phyloP scores from a whole-genome alignment of 768 basidiomycete genomes.

The Boletales sp. region DNA sequence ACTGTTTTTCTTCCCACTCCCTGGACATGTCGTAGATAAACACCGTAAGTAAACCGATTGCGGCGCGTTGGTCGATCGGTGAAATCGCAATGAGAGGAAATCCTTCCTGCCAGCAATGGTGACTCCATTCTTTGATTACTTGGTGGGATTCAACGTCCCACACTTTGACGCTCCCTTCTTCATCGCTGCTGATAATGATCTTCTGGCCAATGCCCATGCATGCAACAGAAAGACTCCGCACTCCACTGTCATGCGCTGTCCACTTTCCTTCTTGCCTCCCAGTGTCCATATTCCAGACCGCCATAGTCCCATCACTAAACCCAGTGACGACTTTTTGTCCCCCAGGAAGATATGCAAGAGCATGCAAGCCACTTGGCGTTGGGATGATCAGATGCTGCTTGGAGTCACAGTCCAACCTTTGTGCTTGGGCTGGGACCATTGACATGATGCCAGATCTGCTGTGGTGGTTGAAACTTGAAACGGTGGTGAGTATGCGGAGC shows the following conservation, averaged over 20 bases:
- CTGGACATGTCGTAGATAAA: background rate
- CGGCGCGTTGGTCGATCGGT: background rate
- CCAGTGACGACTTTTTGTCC: too few relatives aligned
- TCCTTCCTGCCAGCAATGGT: background rate
- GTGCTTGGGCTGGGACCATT: too few relatives aligned
- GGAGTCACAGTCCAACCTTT: too few relatives aligned
- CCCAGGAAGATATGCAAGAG: too few relatives aligned
- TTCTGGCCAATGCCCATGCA: background rate
- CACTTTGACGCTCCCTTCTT: background rate
- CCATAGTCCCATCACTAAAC: too few relatives aligned
- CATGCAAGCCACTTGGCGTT: too few relatives aligned
- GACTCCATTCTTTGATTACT: slow-evolving; percentile 1
- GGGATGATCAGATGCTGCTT: too few relatives aligned
- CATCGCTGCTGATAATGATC: background rate
- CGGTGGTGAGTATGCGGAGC: too few relatives aligned
- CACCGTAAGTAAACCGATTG: background rate
- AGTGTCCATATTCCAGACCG: slow-evolving; percentile 5
- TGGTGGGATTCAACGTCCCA: slow-evolving; percentile 5
- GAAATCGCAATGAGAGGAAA: background rate
- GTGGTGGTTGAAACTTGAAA: too few relatives aligned
- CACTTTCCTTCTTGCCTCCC: slow-evolving; percentile 4
- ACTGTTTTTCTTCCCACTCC: background rate
- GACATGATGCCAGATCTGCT: too few relatives aligned
- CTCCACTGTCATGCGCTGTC: background rate
- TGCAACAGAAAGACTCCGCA: background rate